Evolutionary conservation across 2,329 filamentous ascomycete species (phyloP), one percentile per base, ranked within the genome.

Genomic region (Iodosphaeria phyllophila): DNA sequence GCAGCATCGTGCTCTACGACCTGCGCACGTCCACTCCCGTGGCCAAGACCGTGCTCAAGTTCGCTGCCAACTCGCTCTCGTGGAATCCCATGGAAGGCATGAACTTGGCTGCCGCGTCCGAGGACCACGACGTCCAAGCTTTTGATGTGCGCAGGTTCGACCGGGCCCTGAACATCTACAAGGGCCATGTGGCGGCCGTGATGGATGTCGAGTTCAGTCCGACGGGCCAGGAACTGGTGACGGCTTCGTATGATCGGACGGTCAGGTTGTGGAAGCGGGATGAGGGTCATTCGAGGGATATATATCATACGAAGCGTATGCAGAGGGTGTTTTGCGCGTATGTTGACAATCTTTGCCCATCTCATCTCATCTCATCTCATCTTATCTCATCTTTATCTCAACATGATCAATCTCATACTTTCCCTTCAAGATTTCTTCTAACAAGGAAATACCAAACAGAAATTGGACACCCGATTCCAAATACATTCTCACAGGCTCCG

Each of bases 71-170:
- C 53, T 66, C 73, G 24, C 63, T 93, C 26, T 64, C 76, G 21
- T 98, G 86, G 82, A 93, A 93, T 37, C 89, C 89, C 0, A 89
- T 93, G 74, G 84, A 92, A 49, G 78, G 83, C 6, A 92, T 92
- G 60, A 92, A 95, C 53, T 74, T 95, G 42, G 86, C 83, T 10
- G 72, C 84, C 16, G 89, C 80, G 8, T 91, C 78, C 38, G 89
- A 98, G 56, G 89, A 95, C 43, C 86, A 93, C 54, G 91, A 92
- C 48, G 64, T 77, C 35, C 58, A 22, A 12, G 17, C 6, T 12
- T 98, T 98, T 42, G 89, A 98, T 49, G 91, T 91, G 68, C 69
- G 89, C 38, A 86, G 82, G 44, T 75, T 92, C 47, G 72, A 79
- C 37, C 73, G 82, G 32, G 80, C 86, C 0, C 56, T 92, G 31